These are phyloP conservation scores for Vararia minispora DNA, from an alignment of 768 basidiomycete species.

Conservation along the genomic window DNA sequence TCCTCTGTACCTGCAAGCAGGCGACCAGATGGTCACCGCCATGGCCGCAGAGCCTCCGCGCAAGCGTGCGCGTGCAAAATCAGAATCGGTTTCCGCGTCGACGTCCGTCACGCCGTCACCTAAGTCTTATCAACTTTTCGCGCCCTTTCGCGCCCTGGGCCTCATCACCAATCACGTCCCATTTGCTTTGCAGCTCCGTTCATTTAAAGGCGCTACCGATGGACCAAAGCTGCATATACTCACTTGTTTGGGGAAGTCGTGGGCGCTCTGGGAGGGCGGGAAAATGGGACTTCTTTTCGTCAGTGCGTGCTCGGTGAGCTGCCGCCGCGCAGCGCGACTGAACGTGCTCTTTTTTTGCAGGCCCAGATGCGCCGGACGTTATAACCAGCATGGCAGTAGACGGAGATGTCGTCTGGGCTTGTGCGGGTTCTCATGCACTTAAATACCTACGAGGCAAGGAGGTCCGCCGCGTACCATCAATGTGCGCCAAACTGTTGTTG, in stretches of 20 bases:
- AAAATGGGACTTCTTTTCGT: slow-evolving; percentile 91
- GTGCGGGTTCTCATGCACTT: slow-evolving; percentile 54
- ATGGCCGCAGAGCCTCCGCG: no score
- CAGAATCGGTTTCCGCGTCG: no score
- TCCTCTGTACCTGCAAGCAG: no score
- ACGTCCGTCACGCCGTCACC: slow-evolving; percentile 5
- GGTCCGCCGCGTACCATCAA: slow-evolving; percentile 27
- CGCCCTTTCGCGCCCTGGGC: slow-evolving; percentile 93
- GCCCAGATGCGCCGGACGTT: slow-evolving; percentile 65
- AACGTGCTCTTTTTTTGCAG: slow-evolving; percentile 28
- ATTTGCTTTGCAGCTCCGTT: slow-evolving; percentile 76
- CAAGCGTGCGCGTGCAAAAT: slow-evolving; percentile 7
- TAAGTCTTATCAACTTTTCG: slow-evolving; percentile 47
- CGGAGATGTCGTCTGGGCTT: slow-evolving; percentile 77
- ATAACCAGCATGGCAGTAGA: slow-evolving; percentile 76
- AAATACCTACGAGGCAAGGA: slow-evolving; percentile 87
- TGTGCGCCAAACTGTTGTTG: slow-evolving; percentile 3
- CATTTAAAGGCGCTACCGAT: slow-evolving; percentile 74
- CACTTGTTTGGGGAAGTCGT: slow-evolving; percentile 79
- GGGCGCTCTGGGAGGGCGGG: slow-evolving; percentile 95
- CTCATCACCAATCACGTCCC: slow-evolving; percentile 87
- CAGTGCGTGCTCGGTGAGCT: slow-evolving; percentile 47
- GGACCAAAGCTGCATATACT: slow-evolving; percentile 77
- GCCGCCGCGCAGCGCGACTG: background rate
- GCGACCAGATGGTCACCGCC: no score